These are phyloP conservation scores for Pseudogymnoascus sp. DNA, from an alignment of 2,329 filamentous ascomycete genomes.

Conservation along the genomic window DNA sequence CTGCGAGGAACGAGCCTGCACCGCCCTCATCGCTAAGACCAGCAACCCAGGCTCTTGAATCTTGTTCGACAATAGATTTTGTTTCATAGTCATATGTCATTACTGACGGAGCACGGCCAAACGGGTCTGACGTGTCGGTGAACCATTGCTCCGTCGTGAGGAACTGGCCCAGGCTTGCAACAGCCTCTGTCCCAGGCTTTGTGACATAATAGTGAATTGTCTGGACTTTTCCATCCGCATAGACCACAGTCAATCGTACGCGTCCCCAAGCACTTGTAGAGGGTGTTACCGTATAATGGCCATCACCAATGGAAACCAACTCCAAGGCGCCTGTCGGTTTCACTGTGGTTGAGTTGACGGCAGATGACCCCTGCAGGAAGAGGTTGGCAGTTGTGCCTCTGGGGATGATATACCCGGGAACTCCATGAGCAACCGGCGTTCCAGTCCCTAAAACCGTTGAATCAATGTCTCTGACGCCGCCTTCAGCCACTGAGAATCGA, in stretches of 20 bases:
- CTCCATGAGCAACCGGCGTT: constrained; percentile 43
- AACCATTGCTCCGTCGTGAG: constrained; percentile 48
- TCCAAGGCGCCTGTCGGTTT: constrained; percentile 34
- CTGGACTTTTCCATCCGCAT: constrained; percentile 41
- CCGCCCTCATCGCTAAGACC: constrained; percentile 55
- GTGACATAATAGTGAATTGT: constrained; percentile 51
- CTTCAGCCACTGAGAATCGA: constrained; percentile 41
- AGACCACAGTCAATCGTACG: constrained; percentile 40
- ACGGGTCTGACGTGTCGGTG: constrained; percentile 44
- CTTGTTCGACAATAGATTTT: constrained; percentile 37
- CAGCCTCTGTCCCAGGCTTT: constrained; percentile 37
- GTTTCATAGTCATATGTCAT: constrained; percentile 50
- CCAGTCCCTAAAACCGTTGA: constrained; percentile 36
- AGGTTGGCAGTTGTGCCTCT: constrained; percentile 40
- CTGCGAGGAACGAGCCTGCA: constrained; percentile 48
- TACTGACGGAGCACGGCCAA: constrained; percentile 46
- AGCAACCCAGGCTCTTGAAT: constrained; percentile 49
- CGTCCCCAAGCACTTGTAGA: constrained; percentile 42
- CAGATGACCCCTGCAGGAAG: constrained; percentile 36
- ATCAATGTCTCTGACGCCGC: constrained; percentile 40
- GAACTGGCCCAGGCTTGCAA: constrained; percentile 44
- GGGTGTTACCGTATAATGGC: constrained; percentile 38
- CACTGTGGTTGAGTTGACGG: constrained; percentile 35
- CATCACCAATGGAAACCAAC: constrained; percentile 26
- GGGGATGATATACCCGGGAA: constrained; percentile 49